These are phyloP conservation scores for Hirsutella thompsonii DNA, from an alignment of 2,329 filamentous ascomycete species.

Conservation along the genomic window DNA sequence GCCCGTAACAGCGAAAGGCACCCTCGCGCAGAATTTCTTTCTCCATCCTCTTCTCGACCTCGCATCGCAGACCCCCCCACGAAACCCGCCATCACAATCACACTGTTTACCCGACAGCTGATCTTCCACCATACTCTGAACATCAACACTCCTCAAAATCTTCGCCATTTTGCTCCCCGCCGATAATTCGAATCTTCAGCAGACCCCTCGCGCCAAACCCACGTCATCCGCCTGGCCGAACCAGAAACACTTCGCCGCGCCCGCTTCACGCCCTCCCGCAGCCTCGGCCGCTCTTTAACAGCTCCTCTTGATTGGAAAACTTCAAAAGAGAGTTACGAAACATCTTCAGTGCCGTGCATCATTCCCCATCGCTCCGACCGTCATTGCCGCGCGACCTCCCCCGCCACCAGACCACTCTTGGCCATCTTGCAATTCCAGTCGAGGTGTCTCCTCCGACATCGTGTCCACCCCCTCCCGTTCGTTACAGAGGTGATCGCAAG, in stretches of 20 bases:
- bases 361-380: background rate
- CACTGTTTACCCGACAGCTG: background rate
- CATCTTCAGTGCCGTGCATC: background rate
- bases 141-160: too few relatives aligned
- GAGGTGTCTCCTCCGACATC: constrained; percentile 9
- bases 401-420: constrained; percentile 1
- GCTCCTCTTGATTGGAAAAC: too few relatives aligned
- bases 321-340: background rate
- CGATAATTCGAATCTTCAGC: too few relatives aligned
- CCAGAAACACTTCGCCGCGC: too few relatives aligned
- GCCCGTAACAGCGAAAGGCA: background rate
- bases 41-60: background rate
- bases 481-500: constrained; percentile 8
- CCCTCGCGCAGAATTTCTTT: constrained; percentile 4
- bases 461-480: constrained; percentile 6
- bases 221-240: too few relatives aligned
- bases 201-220: too few relatives aligned
- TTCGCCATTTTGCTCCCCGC: too few relatives aligned
- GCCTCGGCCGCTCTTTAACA: too few relatives aligned
- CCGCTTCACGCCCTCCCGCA: too few relatives aligned
- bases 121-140: background rate
- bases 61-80: background rate
- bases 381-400: background rate
- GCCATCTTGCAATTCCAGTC: constrained; percentile 9
- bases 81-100: background rate